Percentiles rank a stretch among this genome's conserved stretches.
phyloP scores from a whole-genome alignment of 169 alveolate genomes.

The Plasmodium coatneyi region DNA sequence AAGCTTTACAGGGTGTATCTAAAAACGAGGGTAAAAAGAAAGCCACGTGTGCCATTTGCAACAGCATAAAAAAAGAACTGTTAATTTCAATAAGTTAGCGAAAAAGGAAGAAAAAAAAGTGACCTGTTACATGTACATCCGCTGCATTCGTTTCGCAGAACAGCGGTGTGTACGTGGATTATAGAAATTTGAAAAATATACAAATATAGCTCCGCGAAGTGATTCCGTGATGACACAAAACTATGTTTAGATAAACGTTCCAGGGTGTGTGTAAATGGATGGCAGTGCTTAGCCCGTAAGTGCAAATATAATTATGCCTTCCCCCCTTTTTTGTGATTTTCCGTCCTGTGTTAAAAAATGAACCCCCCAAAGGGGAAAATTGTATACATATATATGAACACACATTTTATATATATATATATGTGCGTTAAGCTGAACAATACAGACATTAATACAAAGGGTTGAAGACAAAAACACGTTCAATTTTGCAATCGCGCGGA shows the following conservation, averaged over 20 bases:
- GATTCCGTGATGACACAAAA: not conserved
- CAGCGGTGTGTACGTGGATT: not conserved
- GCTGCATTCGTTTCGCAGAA: not conserved
- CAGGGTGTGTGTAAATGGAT: not conserved
- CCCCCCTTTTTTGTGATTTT: conserved; percentile 39
- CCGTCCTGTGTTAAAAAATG: conserved; percentile 20
- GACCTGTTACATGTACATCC: not conserved
- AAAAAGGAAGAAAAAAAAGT: not conserved
- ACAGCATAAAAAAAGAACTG: not conserved
- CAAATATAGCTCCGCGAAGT: not conserved
- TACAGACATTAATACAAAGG: not conserved
- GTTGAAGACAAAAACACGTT: not conserved
- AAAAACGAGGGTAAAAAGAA: not conserved
- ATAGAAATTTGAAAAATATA: not conserved
- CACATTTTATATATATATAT: not conserved
- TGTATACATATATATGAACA: not conserved
- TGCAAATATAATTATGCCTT: not conserved
- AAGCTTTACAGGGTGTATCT: not conserved
- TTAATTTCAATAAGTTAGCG: not conserved
- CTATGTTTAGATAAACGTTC: not conserved
- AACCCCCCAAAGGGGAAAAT: not conserved
- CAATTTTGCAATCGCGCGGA: not conserved
- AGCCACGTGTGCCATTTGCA: not conserved
- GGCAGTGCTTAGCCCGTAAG: not conserved
- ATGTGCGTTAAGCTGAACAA: not conserved